A percentile compares a stretch with the other conserved stretches of the same genome.
Evolutionary conservation across 176 grass and related monocot genomes (phyloP).

Genomic region (Tuctoria greenei): DNA sequence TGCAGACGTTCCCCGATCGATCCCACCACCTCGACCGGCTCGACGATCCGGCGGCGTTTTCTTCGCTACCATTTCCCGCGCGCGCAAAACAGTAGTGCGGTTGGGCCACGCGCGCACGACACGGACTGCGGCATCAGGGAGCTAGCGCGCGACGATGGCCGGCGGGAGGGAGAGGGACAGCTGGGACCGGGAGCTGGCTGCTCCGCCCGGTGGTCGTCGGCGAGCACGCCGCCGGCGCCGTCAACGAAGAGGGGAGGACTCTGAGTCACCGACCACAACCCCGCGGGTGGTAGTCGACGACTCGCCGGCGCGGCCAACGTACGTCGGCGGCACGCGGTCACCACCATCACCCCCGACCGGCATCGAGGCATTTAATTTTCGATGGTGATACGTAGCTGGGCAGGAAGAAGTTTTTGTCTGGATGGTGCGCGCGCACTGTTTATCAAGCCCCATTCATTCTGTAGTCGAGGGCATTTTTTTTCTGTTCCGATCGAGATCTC

Average conservation of each 20-base stretch:
- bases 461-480: too few relatives aligned
- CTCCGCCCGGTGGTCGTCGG: conserved; percentile 36
- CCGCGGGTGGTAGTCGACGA: not conserved
- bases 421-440: conserved; percentile 45
- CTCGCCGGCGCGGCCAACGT: not conserved
- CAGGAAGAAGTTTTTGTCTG: conserved; percentile 74
- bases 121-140: not conserved
- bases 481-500: too few relatives aligned
- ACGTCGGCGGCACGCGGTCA: not conserved
- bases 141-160: conserved; percentile 28
- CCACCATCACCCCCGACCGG: conserved; percentile 25
- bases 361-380: conserved; percentile 52
- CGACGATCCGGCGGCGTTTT: conserved; percentile 11
- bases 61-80: not conserved
- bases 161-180: conserved; percentile 38
- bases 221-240: not conserved
- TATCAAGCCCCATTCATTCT: not conserved
- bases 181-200: conserved; percentile 45
- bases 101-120: conserved; percentile 12
- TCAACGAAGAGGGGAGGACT: too few relatives aligned
- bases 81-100: conserved; percentile 15
- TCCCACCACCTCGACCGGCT: not conserved
- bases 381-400: conserved; percentile 64
- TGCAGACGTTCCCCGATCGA: too few relatives aligned
- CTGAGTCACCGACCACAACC: not conserved